Evolutionary conservation across 2,329 filamentous ascomycete species (phyloP).

Genomic region (Scedosporium aurantiacum): DNA sequence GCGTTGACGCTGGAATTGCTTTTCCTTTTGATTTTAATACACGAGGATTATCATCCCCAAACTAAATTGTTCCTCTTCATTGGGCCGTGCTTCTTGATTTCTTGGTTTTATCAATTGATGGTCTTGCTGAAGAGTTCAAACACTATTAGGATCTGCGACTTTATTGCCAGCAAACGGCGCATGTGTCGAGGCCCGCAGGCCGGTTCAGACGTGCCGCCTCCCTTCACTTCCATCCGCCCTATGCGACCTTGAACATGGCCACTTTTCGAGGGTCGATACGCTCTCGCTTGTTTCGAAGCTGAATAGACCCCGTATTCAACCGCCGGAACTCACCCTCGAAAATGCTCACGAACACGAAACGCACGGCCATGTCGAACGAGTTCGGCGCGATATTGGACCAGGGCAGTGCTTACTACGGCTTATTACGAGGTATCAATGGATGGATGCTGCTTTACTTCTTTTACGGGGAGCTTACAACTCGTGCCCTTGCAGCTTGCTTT

Average conservation of each 20-base stretch:
- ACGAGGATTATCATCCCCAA: not conserved
- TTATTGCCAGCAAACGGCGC: not conserved
- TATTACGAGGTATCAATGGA: no score
- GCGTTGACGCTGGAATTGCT: not conserved
- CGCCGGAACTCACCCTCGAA: not conserved
- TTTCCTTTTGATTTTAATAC: not conserved
- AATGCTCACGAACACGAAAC: not conserved
- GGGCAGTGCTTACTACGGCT: no score
- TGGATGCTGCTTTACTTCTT: not conserved
- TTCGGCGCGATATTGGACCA: not conserved
- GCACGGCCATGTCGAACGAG: not conserved
- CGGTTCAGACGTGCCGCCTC: not conserved
- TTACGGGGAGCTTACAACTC: not conserved
- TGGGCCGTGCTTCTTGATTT: not conserved
- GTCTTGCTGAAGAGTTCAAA: no score
- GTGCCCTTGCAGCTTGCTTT: not conserved
- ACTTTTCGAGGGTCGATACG: not conserved
- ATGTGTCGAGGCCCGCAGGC: not conserved
- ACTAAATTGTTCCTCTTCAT: not conserved
- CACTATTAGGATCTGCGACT: not conserved
- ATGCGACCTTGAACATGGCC: not conserved
- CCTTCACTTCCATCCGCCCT: not conserved
- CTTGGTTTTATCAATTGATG: not conserved
- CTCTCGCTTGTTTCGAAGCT: not conserved
- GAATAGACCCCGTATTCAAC: not conserved